Evolutionary conservation across 169 alveolate species (phyloP).

Genomic region (Besnoitia besnoiti): DNA sequence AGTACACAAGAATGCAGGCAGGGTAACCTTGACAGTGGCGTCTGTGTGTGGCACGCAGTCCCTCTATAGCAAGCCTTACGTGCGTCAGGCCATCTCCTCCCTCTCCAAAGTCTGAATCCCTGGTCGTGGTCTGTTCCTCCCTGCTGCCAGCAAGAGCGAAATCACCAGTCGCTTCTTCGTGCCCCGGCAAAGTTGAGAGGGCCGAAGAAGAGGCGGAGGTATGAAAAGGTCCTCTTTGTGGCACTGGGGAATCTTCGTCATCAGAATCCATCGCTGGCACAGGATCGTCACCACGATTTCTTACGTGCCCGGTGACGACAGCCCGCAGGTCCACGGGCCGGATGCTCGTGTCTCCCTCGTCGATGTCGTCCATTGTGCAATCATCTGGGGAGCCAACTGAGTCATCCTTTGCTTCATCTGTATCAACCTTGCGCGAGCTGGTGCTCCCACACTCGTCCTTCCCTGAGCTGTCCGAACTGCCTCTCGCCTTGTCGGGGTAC

Average conservation of each 20-base stretch:
- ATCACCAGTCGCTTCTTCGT: background rate
- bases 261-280: constrained; percentile 19
- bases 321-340: background rate
- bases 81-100: background rate
- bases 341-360: constrained; percentile 11
- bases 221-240: background rate
- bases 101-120: background rate
- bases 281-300: constrained; percentile 32
- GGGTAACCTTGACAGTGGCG: too few relatives aligned
- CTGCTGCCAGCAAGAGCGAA: background rate
- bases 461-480: background rate
- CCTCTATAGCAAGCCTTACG: background rate
- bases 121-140: background rate
- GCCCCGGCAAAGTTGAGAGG: background rate
- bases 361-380: background rate
- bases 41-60: background rate
- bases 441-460: background rate
- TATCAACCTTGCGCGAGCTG: background rate
- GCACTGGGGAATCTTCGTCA: background rate
- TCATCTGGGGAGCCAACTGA: background rate
- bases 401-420: background rate
- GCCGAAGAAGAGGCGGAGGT: background rate
- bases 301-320: constrained; percentile 1
- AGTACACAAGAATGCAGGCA: too few relatives aligned
- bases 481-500: background rate